Conservation (phyloP, 306 rosid species). For the Crotalaria pallida region DNA sequence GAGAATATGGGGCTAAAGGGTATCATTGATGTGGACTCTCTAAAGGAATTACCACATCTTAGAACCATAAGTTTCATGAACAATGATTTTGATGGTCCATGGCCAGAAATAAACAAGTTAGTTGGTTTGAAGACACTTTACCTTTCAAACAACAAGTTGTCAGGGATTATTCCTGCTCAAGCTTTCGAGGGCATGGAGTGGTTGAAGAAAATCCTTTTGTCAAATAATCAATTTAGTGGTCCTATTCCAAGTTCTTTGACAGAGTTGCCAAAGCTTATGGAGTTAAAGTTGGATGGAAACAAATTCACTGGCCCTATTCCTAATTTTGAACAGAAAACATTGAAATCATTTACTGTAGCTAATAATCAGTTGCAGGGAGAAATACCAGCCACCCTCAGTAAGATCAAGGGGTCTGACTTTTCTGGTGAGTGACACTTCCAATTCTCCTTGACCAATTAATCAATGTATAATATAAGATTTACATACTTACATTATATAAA, state of each 20-base stretch:
- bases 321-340: slow-evolving; percentile 3
- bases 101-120: slow-evolving; percentile 48
- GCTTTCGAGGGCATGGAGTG: slow-evolving; percentile 41
- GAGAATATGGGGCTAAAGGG: slow-evolving; percentile 71
- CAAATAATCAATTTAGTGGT: slow-evolving; percentile 52
- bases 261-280: slow-evolving; percentile 41
- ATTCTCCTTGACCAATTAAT: neutral
- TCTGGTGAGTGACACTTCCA: slow-evolving; percentile 37
- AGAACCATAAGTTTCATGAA: slow-evolving; percentile 56
- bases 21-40: slow-evolving; percentile 38
- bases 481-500: no score
- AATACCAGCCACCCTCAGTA: slow-evolving; percentile 41
- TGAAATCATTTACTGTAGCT: slow-evolving; percentile 44
- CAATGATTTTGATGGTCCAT: slow-evolving; percentile 40
- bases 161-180: slow-evolving; percentile 43
- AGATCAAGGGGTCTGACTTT: slow-evolving; percentile 32
- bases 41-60: slow-evolving; percentile 39
- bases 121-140: slow-evolving; percentile 42
- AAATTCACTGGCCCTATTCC: slow-evolving; percentile 59
- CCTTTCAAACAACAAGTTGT: slow-evolving; percentile 58
- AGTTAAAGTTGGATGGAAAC: slow-evolving; percentile 56
- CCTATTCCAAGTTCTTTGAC: slow-evolving; percentile 49
- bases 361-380: slow-evolving; percentile 52
- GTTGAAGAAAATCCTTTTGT: slow-evolving; percentile 64
- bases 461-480: neutral